These are phyloP conservation scores for Colletotrichum gloeosporioides DNA, from an alignment of 2,329 filamentous ascomycete species.

Conservation along the genomic window DNA sequence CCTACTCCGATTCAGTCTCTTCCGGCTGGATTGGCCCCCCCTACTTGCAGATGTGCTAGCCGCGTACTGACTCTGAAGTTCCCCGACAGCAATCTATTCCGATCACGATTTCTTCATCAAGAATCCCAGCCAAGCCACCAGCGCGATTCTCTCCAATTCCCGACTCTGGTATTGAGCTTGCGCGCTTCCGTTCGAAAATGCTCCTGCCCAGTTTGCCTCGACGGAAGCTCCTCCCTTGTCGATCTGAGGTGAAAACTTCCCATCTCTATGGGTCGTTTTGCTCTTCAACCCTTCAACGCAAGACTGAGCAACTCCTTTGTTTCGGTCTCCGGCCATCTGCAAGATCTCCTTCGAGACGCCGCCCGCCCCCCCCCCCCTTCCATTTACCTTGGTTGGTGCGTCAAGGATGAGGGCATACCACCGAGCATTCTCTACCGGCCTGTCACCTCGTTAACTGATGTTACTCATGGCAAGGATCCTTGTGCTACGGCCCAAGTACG, in stretches of 20 bases:
- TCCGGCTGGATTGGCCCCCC: background rate
- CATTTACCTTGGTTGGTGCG: background rate
- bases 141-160: background rate
- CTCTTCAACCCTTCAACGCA: background rate
- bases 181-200: background rate
- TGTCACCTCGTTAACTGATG: too few relatives aligned
- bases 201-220: background rate
- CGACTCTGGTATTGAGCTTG: background rate
- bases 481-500: too few relatives aligned
- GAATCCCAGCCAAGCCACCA: background rate
- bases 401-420: background rate
- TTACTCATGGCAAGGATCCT: background rate
- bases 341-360: background rate
- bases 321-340: background rate
- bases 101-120: background rate
- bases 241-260: background rate
- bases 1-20: background rate
- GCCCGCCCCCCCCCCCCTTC: background rate
- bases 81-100: background rate
- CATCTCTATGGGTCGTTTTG: background rate
- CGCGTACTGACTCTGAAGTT: background rate
- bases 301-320: background rate
- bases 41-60: background rate
- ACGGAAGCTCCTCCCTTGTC: background rate
- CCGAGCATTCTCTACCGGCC: background rate